These are phyloP conservation scores for Histomonas meleagridis DNA, from an alignment of 208 protist species.

Conservation along the genomic window DNA sequence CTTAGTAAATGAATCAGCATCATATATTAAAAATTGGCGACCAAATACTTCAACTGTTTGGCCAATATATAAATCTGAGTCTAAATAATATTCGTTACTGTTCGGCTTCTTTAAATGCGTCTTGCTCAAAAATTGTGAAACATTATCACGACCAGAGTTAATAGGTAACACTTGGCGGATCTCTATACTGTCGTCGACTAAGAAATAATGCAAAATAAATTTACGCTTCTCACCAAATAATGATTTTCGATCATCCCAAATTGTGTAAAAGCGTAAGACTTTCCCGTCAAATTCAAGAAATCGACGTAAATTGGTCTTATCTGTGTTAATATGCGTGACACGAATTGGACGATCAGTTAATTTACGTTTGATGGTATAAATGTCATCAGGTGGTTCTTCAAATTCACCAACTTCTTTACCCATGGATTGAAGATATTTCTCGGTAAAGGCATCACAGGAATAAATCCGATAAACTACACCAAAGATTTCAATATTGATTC, in stretches of 20 bases:
- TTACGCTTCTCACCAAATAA: constrained; percentile 69
- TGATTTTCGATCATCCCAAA: constrained; percentile 69
- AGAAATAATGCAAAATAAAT: constrained; percentile 78
- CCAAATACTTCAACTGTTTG: constrained; percentile 64
- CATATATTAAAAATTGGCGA: constrained; percentile 71
- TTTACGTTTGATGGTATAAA: not conserved
- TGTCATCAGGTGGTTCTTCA: not conserved
- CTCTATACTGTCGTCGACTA: constrained; percentile 75
- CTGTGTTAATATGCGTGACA: not conserved
- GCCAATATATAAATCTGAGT: constrained; percentile 55
- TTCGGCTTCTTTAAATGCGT: constrained; percentile 61
- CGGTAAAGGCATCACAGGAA: constrained; percentile 18
- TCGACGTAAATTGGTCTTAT: not conserved
- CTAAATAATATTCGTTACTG: not conserved
- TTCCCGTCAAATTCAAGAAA: constrained; percentile 73
- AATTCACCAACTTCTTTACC: not conserved
- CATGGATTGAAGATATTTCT: not conserved
- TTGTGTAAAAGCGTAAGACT: constrained; percentile 74
- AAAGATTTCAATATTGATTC: not conserved
- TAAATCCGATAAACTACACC: constrained; percentile 12
- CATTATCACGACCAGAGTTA: constrained; percentile 79
- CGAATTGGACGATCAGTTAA: not conserved
- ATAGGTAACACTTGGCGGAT: constrained; percentile 64
- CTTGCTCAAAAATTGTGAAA: constrained; percentile 69
- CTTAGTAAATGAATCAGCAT: constrained; percentile 77